Base-by-base conservation (phyloP, 306 rosid genomes). In the Oxytropis ochrocephala region DNA sequence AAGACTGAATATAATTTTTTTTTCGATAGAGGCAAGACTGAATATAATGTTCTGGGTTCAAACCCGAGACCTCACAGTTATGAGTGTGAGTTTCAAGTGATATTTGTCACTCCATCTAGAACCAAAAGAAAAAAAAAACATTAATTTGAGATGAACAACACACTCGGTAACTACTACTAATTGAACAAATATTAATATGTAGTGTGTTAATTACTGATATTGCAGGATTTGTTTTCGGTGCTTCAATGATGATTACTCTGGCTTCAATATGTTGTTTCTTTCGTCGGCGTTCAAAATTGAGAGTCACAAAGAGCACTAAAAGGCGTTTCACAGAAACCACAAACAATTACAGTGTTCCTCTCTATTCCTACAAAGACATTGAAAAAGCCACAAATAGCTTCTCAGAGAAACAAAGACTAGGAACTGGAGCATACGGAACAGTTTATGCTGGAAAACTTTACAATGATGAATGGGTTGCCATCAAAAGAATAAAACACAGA, bases 381-480 rank as follows among this genome's bases (percentile, higher is more conserved):
- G 95, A 82, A 80, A 91, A 72, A 77, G 97, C 97, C 46, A 94
- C 99, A 3, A 83, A 79, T 66, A 71, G 85, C 59, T 94, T 94
- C 91, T 87, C 99, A 5, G 97, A 91, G 24, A 86, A 84, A 49
- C 90, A 85, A 44, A 78, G 84, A 64, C 81, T 94, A 0, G 97
- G 99, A 58, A 85, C 85, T 1, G 99, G 99, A 5, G 99, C 97
- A 12, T 94, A 82, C 62, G 97, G 95, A 5, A 89, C 99, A 11
- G 99, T 94, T 41, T 91, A 88, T 52, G 96, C 95, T 2, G 99
- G 89, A 33, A 94, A 87, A 67, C 86, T 94, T 41, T 70, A 80
- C 59, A 57, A 30, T 18, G 79, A 87, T 1, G 91, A 88, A 54
- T 90, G 86, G 85, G 96, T 91, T 6, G 99, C 99, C 46, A 89